Evolutionary conservation across 768 basidiomycete species (phyloP).

Genomic region (Serendipita sp.): DNA sequence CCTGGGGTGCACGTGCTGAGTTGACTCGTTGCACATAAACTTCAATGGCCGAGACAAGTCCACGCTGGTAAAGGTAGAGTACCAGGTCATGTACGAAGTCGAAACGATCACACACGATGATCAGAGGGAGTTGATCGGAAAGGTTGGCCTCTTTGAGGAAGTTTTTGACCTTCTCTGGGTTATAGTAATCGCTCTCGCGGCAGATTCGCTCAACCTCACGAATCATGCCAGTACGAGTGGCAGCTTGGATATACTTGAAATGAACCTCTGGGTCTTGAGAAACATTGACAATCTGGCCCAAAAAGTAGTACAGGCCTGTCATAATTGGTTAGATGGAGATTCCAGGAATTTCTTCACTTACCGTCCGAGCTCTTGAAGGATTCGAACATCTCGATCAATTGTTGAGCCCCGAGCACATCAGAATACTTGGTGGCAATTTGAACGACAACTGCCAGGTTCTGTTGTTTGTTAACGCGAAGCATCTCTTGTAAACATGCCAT

Average conservation of each 20-base stretch:
- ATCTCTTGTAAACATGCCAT: conserved; percentile 94
- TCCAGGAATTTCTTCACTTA: conserved; percentile 15
- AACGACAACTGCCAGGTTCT: conserved; percentile 90
- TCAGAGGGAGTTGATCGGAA: conserved; percentile 88
- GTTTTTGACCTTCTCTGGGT: conserved; percentile 99
- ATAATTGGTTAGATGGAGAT: background rate
- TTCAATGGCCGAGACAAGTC: conserved; percentile 92
- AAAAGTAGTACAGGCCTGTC: conserved; percentile 88
- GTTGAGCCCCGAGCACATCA: conserved; percentile 91
- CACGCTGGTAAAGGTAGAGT: conserved; percentile 95
- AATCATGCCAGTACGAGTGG: conserved; percentile 93
- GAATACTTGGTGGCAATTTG: conserved; percentile 99
- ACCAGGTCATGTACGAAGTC: conserved; percentile 99
- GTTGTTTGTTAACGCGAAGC: conserved; percentile 90
- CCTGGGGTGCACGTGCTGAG: conserved; percentile 91
- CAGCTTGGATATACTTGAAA: conserved; percentile 99
- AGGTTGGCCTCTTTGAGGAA: conserved; percentile 99
- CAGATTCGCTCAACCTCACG: conserved; percentile 98
- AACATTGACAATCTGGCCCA: conserved; percentile 94
- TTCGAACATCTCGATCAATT: conserved; percentile 97
- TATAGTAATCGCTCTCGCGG: conserved; percentile 92
- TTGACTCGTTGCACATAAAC: conserved; percentile 99
- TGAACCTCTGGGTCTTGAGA: conserved; percentile 93
- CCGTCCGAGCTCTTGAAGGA: conserved; percentile 96
- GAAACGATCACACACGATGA: conserved; percentile 99